phyloP scores from a whole-genome alignment of 176 grass and related monocot species.

The Oryza punctata region DNA sequence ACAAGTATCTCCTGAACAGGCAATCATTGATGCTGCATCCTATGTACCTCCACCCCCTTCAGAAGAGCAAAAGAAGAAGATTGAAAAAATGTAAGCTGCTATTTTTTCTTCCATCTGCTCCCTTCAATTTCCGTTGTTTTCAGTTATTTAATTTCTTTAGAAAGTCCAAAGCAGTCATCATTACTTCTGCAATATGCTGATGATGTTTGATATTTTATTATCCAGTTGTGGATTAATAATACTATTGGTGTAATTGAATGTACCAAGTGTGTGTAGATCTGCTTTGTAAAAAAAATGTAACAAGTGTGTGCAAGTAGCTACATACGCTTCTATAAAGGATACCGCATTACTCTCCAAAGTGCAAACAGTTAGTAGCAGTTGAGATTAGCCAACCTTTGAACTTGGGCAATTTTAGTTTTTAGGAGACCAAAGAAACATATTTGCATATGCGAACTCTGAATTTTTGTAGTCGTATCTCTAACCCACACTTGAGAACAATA shows the following conservation, averaged over 20 bases:
- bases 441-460: neutral
- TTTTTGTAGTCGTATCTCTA: neutral
- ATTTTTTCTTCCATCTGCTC: slow-evolving; percentile 13
- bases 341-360: neutral
- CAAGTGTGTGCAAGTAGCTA: neutral
- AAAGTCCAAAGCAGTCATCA: neutral
- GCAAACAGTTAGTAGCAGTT: slow-evolving; percentile 8
- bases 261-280: neutral
- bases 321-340: neutral
- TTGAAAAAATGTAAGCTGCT: slow-evolving; percentile 85
- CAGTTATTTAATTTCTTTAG: neutral
- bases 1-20: slow-evolving; percentile 45
- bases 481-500: slow-evolving; percentile 2
- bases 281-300: neutral
- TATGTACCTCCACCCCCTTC: slow-evolving; percentile 93
- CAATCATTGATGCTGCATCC: slow-evolving; percentile 91
- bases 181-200: neutral
- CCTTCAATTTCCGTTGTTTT: neutral
- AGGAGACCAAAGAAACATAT: slow-evolving; percentile 3
- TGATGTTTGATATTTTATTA: neutral
- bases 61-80: slow-evolving; percentile 93
- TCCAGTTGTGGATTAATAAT: neutral
- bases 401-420: neutral
- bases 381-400: neutral
- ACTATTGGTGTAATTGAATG: neutral